Conservation (phyloP, 306 rosid species). For the Vigna mungo region DNA sequence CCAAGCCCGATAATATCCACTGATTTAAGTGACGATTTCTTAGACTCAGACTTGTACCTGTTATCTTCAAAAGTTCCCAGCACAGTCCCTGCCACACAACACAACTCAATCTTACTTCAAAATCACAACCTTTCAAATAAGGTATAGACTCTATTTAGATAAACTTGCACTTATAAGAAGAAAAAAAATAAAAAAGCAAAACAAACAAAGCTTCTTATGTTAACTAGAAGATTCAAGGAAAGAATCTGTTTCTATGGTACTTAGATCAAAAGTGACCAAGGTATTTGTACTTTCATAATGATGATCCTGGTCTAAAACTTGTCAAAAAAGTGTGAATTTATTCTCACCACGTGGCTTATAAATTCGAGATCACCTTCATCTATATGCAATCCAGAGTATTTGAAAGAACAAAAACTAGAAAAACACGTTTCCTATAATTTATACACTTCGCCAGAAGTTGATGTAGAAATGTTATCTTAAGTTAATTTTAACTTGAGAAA, state of each 20-base stretch:
- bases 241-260: background rate
- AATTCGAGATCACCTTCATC: background rate
- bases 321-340: background rate
- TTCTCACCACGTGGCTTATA: background rate
- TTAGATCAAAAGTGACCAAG: background rate
- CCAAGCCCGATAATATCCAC: constrained; percentile 87
- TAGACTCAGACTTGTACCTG: constrained; percentile 71
- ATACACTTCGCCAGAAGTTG: background rate
- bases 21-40: constrained; percentile 66
- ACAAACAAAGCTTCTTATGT: background rate
- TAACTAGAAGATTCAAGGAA: background rate
- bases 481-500: background rate
- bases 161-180: background rate
- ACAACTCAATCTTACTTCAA: constrained; percentile 20
- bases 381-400: background rate
- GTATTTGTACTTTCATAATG: background rate
- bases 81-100: constrained; percentile 62
- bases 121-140: constrained; percentile 1
- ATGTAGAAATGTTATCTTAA: background rate
- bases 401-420: background rate
- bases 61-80: constrained; percentile 80
- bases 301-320: background rate
- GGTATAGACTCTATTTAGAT: background rate
- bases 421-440: background rate
- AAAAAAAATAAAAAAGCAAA: background rate